Evolutionary conservation across 331 rosid genomes (phyloP).

Genomic region (Quercus phellos): DNA sequence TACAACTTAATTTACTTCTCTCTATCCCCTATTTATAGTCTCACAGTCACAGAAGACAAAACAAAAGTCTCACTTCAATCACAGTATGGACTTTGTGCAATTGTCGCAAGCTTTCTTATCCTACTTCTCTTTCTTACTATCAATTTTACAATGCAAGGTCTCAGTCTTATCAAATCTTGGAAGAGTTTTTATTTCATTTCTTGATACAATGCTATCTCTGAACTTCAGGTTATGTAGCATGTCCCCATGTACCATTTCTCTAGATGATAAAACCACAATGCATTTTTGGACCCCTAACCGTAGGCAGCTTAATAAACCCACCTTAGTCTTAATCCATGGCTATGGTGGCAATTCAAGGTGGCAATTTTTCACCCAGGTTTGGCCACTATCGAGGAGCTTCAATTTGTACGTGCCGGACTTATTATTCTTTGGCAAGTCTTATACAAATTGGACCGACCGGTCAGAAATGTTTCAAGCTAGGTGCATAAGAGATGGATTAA

Average conservation of each 20-base stretch:
- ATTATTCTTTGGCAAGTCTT: slow-evolving; percentile 28
- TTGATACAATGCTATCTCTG: slow-evolving; percentile 3
- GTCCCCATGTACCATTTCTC: slow-evolving; percentile 17
- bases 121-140: slow-evolving; percentile 5
- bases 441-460: slow-evolving; percentile 22
- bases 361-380: too few species aligned
- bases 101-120: slow-evolving; percentile 3
- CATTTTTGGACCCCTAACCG: slow-evolving; percentile 23
- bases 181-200: not conserved
- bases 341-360: slow-evolving; percentile 14
- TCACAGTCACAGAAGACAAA: not conserved
- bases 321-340: slow-evolving; percentile 24
- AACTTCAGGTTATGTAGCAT: slow-evolving; percentile 23
- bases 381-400: too few species aligned
- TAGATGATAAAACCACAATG: slow-evolving; percentile 26
- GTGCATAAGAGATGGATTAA: slow-evolving; percentile 31
- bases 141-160: slow-evolving; percentile 1
- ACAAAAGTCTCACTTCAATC: not conserved
- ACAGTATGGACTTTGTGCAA: not conserved
- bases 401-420: too few species aligned
- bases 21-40: not conserved
- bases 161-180: not conserved
- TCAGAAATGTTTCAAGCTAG: slow-evolving; percentile 32
- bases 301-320: not conserved
- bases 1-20: too few species aligned